Base-by-base conservation (phyloP, 129 eudicot genomes). In the Artemisia tridentata region DNA sequence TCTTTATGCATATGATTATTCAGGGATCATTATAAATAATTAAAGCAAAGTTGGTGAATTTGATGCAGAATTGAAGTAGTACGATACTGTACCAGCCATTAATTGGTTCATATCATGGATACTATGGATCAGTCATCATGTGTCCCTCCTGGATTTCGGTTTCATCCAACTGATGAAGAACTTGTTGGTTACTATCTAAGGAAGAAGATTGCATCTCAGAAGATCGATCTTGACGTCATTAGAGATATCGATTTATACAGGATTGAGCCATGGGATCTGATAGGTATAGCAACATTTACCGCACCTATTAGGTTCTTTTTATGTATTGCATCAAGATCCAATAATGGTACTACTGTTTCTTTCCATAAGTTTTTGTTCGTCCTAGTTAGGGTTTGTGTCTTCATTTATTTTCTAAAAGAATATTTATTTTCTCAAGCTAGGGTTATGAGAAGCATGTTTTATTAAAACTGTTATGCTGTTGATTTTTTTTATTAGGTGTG, bases 191-290 rank as follows among this genome's bases (percentile, higher is more conserved):
- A 86, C 55, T 90, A 90, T 72, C 88, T 90, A 27, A 83, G 92
- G 82, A 90, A 90, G 88, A 90, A 90, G 69, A 74, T 90, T 70
- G 91, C 95, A 1, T 86, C 95, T 12, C 96, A 90, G 59, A 90
- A 75, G 82, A 90, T 90, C 49, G 96, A 90, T 83, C 96, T 87
- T 49, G 96, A 90, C 60, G 95, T 90, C 60, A 87, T 90, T 53
- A 81, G 88, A 67, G 95, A 90, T 17, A 87, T 90, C 65, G 95
- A 90, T 87, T 86, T 90, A 18, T 90, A 90, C 72, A 61, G 93
- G 65, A 90, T 90, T 13, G 96, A 90, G 80, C 96, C 96, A 5
- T 90, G 96, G 96, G 96, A 88, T 81, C 89, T 88, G 29, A 86
- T 79, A 79, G 96, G 96, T 88, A 88, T 20, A 25, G 7, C 14